phyloP scores from a whole-genome alignment of 306 rosid genomes.

The Malus domestica region ASM211411v1 NC_041792.1:5802001-5802500 shows the following conservation, averaged over 20 bases:
- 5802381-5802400: not conserved
- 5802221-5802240: not conserved
- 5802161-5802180: not conserved
- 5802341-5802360: not conserved
- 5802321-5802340: not conserved
- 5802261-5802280: not conserved
- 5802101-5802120: not conserved
- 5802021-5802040: not conserved
- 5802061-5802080: not conserved
- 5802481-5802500: slow-evolving; percentile 58
- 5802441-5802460: slow-evolving; percentile 57
- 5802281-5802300: not conserved
- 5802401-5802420: slow-evolving; percentile 98
- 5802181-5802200: not conserved
- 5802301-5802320: not conserved
- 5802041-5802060: not conserved
- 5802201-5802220: not conserved
- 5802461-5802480: slow-evolving; percentile 66
- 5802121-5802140: not conserved
- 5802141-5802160: not conserved
- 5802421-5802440: slow-evolving; percentile 66
- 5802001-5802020: not conserved
- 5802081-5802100: not conserved
- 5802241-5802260: not conserved
- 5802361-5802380: not conserved